A percentile compares a stretch with the other conserved stretches of the same genome.
Evolutionary conservation across 768 basidiomycete genomes (phyloP).

Genomic region (Tulasnella sp.): DNA sequence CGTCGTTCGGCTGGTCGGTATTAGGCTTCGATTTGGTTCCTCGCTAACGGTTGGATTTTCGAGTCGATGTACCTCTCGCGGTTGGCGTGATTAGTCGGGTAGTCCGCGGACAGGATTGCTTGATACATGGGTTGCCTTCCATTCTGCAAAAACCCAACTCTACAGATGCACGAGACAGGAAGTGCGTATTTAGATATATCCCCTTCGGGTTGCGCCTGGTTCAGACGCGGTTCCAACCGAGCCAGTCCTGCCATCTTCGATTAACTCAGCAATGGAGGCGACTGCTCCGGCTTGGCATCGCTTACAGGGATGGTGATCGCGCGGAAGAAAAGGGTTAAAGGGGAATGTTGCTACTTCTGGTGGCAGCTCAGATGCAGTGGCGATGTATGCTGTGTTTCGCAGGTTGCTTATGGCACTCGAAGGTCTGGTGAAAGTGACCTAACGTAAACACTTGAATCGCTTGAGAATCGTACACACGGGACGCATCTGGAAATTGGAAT

Average conservation of each 20-base stretch:
- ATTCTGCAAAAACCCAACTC: too few species aligned
- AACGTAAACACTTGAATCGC: not conserved
- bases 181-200: not conserved
- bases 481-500: not conserved
- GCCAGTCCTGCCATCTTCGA: not conserved
- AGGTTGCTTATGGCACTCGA: not conserved
- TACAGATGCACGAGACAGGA: too few species aligned
- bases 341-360: not conserved
- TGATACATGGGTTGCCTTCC: too few species aligned
- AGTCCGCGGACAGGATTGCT: too few species aligned
- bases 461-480: not conserved
- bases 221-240: not conserved
- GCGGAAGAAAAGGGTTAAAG: too few species aligned
- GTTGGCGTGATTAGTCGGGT: too few species aligned
- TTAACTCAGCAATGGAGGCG: not conserved
- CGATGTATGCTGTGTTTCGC: not conserved
- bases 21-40: too few species aligned
- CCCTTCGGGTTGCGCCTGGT: not conserved
- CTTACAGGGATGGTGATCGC: not conserved
- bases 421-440: not conserved
- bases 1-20: too few species aligned
- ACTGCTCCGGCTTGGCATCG: not conserved
- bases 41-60: too few species aligned
- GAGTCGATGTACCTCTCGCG: too few species aligned
- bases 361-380: not conserved